These are phyloP conservation scores for Mikania micrantha DNA, from an alignment of 129 eudicot species.

Conservation along the genomic window DNA sequence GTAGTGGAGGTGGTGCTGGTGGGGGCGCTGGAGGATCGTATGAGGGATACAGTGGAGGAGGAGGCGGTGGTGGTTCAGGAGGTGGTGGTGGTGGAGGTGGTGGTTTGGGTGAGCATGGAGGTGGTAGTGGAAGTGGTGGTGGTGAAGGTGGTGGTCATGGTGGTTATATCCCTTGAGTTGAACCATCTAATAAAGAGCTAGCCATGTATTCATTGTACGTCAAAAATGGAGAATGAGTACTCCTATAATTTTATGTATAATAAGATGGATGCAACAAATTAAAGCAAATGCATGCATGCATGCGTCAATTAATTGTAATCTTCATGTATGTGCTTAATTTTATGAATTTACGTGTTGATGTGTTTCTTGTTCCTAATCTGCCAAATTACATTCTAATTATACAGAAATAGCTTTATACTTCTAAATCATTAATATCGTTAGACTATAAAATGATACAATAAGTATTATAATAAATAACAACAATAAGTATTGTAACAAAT, in stretches of 20 bases:
- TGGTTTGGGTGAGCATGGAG: conserved; percentile 33
- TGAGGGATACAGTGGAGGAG: conserved; percentile 34
- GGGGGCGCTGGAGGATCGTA: conserved; percentile 22
- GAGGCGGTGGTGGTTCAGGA: conserved; percentile 39
- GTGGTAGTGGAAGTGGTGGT: conserved; percentile 35
- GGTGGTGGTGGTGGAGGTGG: conserved; percentile 37
- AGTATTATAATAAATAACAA: no score
- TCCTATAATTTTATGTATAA: neutral
- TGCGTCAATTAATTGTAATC: neutral
- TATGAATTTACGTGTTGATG: neutral
- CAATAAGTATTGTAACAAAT: no score
- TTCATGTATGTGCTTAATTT: neutral
- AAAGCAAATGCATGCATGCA: neutral
- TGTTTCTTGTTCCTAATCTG: neutral
- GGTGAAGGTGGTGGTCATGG: conserved; percentile 36
- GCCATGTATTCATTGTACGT: neutral
- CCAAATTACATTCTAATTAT: no score
- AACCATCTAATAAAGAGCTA: no score
- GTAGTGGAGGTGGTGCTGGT: conserved; percentile 31
- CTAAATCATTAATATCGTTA: no score
- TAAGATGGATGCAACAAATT: neutral
- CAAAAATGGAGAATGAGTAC: neutral
- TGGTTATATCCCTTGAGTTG: conserved; percentile 24
- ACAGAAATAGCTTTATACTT: no score
- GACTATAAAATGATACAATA: no score